Percentiles rank a stretch among this genome's conserved stretches.
Conservation (phyloP, 345 rosid genomes). For the Dipteronia dyeriana region DNA sequence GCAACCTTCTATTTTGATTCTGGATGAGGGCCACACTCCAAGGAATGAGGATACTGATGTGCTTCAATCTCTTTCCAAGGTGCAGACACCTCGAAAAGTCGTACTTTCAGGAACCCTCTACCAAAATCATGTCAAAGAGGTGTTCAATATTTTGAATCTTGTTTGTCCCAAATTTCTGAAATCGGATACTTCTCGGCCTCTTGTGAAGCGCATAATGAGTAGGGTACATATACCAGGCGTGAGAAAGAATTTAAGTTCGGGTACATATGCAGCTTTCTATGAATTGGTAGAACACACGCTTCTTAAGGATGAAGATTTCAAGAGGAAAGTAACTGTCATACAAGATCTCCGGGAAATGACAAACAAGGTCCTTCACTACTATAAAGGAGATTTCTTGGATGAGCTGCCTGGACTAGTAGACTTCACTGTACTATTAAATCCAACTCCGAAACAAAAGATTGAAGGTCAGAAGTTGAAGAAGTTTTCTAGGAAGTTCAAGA, state of each 20-base stretch:
- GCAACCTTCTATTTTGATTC: conserved; percentile 71
- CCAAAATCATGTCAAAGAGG: conserved; percentile 88
- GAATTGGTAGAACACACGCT: conserved; percentile 75
- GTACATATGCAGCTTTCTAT: conserved; percentile 48
- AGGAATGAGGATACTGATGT: conserved; percentile 78
- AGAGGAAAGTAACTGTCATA: conserved; percentile 61
- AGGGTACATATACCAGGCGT: conserved; percentile 50
- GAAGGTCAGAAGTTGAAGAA: conserved; percentile 50
- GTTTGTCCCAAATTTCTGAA: conserved; percentile 86
- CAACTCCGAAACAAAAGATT: conserved; percentile 55
- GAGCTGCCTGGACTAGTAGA: conserved; percentile 86
- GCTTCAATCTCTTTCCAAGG: conserved; percentile 73
- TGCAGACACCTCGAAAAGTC: conserved; percentile 78
- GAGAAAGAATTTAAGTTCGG: conserved; percentile 48
- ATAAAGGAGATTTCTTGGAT: conserved; percentile 85
- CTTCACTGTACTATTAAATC: conserved; percentile 71
- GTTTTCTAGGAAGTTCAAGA: conserved; percentile 56
- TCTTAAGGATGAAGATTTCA: conserved; percentile 49
- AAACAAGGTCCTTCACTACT: conserved; percentile 70
- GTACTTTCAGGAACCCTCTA: conserved; percentile 91
- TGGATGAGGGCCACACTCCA: conserved; percentile 92
- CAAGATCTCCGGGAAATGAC: conserved; percentile 91
- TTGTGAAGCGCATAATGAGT: conserved; percentile 61
- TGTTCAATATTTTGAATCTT: conserved; percentile 79
- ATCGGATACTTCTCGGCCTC: conserved; percentile 43